A percentile compares a stretch with the other conserved stretches of the same genome.
Conservation (phyloP, 2,329 filamentous ascomycete genomes). For the Paracoccidioides brasiliensis region DNA sequence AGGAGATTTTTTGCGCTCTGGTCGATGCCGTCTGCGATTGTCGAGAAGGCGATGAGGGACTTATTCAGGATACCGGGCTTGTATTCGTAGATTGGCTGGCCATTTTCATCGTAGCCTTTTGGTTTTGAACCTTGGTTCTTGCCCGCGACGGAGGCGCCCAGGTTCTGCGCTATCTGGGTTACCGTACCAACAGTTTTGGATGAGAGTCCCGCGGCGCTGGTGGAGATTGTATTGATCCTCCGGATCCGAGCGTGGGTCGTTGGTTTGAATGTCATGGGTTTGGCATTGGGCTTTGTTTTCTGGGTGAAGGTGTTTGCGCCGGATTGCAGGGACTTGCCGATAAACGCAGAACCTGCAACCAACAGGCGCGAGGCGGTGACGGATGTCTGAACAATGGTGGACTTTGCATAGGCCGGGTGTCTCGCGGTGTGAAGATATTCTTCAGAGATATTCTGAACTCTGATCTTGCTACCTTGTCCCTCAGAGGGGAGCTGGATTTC, state of each 20-base stretch:
- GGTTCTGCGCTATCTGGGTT: slow-evolving; percentile 71
- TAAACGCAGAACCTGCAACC: slow-evolving; percentile 69
- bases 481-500: slow-evolving; percentile 36
- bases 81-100: slow-evolving; percentile 50
- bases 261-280: slow-evolving; percentile 78
- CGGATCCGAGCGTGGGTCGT: slow-evolving; percentile 74
- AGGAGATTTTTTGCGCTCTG: slow-evolving; percentile 71
- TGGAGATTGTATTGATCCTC: slow-evolving; percentile 78
- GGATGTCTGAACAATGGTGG: slow-evolving; percentile 72
- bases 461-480: slow-evolving; percentile 33
- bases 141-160: slow-evolving; percentile 64
- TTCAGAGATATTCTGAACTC: slow-evolving; percentile 36
- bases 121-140: slow-evolving; percentile 39
- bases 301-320: slow-evolving; percentile 71
- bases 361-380: slow-evolving; percentile 81
- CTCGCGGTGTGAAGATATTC: slow-evolving; percentile 61
- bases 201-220: slow-evolving; percentile 63
- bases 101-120: slow-evolving; percentile 56
- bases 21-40: slow-evolving; percentile 84
- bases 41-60: slow-evolving; percentile 90
- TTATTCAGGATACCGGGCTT: slow-evolving; percentile 93
- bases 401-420: slow-evolving; percentile 86
- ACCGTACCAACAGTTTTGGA: slow-evolving; percentile 79
- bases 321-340: slow-evolving; percentile 63
- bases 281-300: slow-evolving; percentile 61